These are phyloP conservation scores for Elaeis guineensis DNA, from an alignment of 176 grass and related monocot genomes.

Conservation along the genomic window DNA sequence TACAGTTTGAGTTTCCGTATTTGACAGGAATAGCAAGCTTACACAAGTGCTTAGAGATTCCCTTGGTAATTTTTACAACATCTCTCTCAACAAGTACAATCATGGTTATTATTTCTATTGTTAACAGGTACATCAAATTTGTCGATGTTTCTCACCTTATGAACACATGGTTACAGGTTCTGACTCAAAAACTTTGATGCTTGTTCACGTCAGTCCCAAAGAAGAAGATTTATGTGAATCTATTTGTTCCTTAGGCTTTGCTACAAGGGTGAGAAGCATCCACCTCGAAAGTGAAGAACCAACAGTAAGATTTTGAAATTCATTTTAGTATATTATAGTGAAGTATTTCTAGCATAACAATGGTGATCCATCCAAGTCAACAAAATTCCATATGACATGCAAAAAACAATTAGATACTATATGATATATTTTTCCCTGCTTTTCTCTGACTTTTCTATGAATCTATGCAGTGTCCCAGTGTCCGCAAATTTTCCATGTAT, in stretches of 20 bases:
- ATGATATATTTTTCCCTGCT: no score
- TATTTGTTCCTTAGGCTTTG: constrained; percentile 89
- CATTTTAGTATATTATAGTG: constrained; percentile 11
- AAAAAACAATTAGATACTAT: no score
- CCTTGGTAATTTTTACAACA: constrained; percentile 50
- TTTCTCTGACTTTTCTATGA: no score
- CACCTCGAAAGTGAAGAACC: constrained; percentile 61
- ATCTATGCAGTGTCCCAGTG: no score
- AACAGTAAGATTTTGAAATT: constrained; percentile 41
- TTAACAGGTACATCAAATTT: constrained; percentile 10
- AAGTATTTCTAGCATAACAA: no score
- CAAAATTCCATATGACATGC: no score
- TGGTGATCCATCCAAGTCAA: no score
- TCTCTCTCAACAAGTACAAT: constrained; percentile 3
- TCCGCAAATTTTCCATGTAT: no score
- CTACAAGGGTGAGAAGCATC: constrained; percentile 78
- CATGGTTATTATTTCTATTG: constrained; percentile 21
- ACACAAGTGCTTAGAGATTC: constrained; percentile 95
- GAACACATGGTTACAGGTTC: constrained; percentile 47
- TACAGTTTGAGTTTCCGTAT: constrained; percentile 12
- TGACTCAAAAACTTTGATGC: constrained; percentile 95
- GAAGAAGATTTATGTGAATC: constrained; percentile 89
- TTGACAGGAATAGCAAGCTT: constrained; percentile 93
- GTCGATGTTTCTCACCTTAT: constrained; percentile 18
- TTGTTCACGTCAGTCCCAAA: constrained; percentile 83